These are phyloP conservation scores for Eutrema salsugineum DNA, from an alignment of 441 rosid genomes.

Conservation along the genomic window DNA sequence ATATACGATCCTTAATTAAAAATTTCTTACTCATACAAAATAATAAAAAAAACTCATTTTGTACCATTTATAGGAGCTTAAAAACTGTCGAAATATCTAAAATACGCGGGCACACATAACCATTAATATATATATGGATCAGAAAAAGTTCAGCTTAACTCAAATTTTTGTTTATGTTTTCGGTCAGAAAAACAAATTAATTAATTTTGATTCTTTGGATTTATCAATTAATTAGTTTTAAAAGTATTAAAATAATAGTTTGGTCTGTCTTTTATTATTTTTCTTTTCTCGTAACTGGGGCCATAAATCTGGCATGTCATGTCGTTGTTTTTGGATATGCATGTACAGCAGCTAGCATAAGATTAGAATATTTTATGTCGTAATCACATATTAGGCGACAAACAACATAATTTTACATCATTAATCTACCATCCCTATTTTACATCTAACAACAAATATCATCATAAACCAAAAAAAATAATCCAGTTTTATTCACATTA, in stretches of 20 bases:
- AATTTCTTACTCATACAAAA: too few relatives aligned
- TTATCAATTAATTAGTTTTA: neutral
- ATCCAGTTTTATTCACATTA: neutral
- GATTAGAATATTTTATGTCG: neutral
- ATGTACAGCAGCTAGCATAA: neutral
- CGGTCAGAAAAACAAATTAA: neutral
- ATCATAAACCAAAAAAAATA: neutral
- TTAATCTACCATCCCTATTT: neutral
- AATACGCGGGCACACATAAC: too few relatives aligned
- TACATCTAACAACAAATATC: neutral
- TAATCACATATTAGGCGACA: constrained; percentile 5
- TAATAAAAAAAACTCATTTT: too few relatives aligned
- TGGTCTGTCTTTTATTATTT: neutral
- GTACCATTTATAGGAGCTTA: too few relatives aligned
- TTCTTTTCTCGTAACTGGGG: constrained; percentile 8
- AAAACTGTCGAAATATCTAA: too few relatives aligned
- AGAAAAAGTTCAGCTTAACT: neutral
- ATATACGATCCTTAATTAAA: too few relatives aligned
- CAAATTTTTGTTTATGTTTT: neutral
- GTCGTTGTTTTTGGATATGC: constrained; percentile 7
- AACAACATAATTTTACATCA: neutral
- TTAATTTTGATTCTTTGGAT: neutral
- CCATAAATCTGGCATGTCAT: constrained; percentile 30
- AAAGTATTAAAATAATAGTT: neutral
- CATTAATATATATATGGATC: too few relatives aligned